Evolutionary conservation across 495 filamentous ascomycete genomes (phyloP), one percentile per base, ranked within the genome.

Genomic region (Evernia prunastri): DNA sequence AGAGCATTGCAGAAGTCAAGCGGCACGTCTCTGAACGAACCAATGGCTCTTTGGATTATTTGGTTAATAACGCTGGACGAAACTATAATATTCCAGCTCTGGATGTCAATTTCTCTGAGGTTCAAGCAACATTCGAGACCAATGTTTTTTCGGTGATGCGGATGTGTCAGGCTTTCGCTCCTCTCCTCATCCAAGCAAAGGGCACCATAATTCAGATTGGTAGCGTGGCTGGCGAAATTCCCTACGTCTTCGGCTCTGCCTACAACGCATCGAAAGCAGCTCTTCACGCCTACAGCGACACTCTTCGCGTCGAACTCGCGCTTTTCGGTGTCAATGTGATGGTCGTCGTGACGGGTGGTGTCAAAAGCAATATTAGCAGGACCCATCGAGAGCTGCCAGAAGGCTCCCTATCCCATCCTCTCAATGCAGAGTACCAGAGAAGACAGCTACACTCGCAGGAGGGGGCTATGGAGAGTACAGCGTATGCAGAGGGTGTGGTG

Each of bases 261-360:
- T 88, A 89, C 72, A 84, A 83, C 69, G 83, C 84, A 20, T 81
- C 80, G 42, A 89, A 88, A 73, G 84, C 84, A 1, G 87, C 87
- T 10, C 66, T 87, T 58, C 83, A 86, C 63, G 76, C 79, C 4
- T 86, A 84, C 64, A 81, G 76, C 66, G 79, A 87, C 43, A 83
- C 84, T 2, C 70, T 89, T 47, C 78, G 85, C 17, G 75, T 88
- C 13, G 86, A 82, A 63, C 66, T 83, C 27, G 74, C 68, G 43
- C 81, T 78, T 11, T 74, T 83, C 13, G 78, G 74, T 7, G 80
- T 81, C 29, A 43, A 39, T 57, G 80, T 85, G 31, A 78, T 80
- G 20, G 81, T 80, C 1, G 73, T 88, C 11, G 74, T 87, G 11
- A 88, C 85, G 8, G 86, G 85, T 6, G 85, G 86, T 8, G 84